phyloP scores from a whole-genome alignment of 192 early-diverging fungal species.

The Podochytrium sp. region DNA sequence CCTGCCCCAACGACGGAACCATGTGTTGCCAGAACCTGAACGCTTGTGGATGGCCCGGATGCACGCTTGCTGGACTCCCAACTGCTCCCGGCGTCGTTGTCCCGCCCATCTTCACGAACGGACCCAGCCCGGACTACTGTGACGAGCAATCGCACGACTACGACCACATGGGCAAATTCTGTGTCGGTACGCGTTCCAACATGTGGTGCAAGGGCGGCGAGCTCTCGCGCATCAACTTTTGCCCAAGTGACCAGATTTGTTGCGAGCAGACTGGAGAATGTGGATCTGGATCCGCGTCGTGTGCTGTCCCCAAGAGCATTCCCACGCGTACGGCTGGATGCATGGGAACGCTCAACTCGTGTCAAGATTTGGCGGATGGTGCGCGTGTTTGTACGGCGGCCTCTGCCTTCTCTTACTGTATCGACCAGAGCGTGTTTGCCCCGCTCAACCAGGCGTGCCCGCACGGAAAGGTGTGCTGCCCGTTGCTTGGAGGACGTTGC shows the following conservation, averaged over 20 bases:
- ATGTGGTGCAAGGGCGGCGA: constrained; percentile 20
- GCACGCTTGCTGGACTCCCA: background rate
- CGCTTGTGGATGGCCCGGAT: constrained; percentile 16
- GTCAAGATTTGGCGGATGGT: background rate
- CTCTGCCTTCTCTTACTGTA: constrained; percentile 27
- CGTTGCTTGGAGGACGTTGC: constrained; percentile 16
- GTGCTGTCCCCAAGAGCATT: constrained; percentile 11
- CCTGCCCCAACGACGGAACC: constrained; percentile 12
- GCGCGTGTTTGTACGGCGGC: constrained; percentile 25
- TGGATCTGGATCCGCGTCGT: background rate
- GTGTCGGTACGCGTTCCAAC: constrained; percentile 23
- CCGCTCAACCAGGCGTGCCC: constrained; percentile 17
- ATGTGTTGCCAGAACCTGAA: constrained; percentile 15
- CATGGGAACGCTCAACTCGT: background rate
- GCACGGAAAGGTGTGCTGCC: constrained; percentile 23
- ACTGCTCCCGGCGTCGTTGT: background rate
- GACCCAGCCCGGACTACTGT: constrained; percentile 6
- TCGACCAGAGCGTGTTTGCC: constrained; percentile 19
- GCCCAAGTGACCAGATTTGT: constrained; percentile 15
- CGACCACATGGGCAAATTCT: constrained; percentile 20
- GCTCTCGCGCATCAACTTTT: constrained; percentile 11
- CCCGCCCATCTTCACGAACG: background rate
- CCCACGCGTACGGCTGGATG: background rate
- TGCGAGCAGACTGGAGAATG: constrained; percentile 14
- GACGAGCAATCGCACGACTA: constrained; percentile 4